These are phyloP conservation scores for Cicer bijugum DNA, from an alignment of 306 rosid genomes.

Conservation along the genomic window DNA sequence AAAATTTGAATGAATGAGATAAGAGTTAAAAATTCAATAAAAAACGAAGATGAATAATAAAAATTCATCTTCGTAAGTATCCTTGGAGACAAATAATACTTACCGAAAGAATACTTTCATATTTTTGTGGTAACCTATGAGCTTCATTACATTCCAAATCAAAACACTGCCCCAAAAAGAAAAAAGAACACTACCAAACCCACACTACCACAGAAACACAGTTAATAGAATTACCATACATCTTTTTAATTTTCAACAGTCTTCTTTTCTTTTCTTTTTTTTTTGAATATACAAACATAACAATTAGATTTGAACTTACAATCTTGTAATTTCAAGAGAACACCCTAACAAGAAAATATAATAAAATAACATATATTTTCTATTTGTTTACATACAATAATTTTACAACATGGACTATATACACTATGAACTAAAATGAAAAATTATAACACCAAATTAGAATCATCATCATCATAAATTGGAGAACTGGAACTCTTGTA, in stretches of 20 bases:
- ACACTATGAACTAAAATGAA: constrained; percentile 29
- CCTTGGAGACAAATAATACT: too few species aligned
- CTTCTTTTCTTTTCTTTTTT: background rate
- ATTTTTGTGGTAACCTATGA: too few species aligned
- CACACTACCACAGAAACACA: background rate
- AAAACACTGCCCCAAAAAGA: background rate
- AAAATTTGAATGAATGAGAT: background rate
- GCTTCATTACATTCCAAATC: background rate
- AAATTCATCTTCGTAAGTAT: too few species aligned
- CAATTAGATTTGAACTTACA: background rate
- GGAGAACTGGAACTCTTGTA: constrained; percentile 39
- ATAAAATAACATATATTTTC: constrained; percentile 26
- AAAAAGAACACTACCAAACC: too few species aligned
- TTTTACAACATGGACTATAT: constrained; percentile 43
- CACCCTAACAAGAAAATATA: constrained; percentile 19
- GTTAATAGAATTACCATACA: background rate
- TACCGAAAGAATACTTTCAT: too few species aligned
- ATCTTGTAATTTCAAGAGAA: constrained; percentile 2
- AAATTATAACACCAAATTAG: constrained; percentile 27
- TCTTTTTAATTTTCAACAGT: background rate
- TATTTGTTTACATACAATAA: constrained; percentile 31
- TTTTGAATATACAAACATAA: background rate
- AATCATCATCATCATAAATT: constrained; percentile 38
- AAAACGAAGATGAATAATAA: too few species aligned
- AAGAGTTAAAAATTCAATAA: too few species aligned